phyloP scores from a whole-genome alignment of 139 green algal genomes.

The Chara braunii region DNA sequence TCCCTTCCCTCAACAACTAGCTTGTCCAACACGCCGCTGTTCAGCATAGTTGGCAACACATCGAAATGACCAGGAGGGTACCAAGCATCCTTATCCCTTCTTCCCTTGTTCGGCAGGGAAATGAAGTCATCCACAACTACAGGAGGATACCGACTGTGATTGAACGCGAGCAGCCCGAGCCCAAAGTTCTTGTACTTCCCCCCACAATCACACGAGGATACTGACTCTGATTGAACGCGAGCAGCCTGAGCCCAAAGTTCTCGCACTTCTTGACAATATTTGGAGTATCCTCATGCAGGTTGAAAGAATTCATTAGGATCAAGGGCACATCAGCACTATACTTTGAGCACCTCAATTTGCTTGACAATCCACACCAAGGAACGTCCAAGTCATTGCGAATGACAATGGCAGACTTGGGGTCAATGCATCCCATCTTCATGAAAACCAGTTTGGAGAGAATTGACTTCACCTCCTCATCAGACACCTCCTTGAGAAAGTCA shows the following conservation, averaged over 20 bases:
- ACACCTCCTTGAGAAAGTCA: background rate
- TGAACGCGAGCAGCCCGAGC: too few relatives aligned
- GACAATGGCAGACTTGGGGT: conserved; percentile 29
- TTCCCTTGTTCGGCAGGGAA: conserved; percentile 22
- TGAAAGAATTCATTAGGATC: conserved; percentile 35
- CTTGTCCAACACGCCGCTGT: too few relatives aligned
- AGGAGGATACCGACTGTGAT: too few relatives aligned
- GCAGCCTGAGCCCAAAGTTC: too few relatives aligned
- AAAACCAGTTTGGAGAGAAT: conserved; percentile 21
- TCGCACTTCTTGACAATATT: too few relatives aligned
- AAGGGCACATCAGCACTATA: conserved; percentile 17
- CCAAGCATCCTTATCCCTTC: conserved; percentile 24
- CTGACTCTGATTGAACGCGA: conserved; percentile 18
- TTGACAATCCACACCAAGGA: conserved; percentile 22
- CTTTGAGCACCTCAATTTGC: conserved; percentile 22
- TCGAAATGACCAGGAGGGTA: too few relatives aligned
- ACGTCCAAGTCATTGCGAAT: conserved; percentile 19
- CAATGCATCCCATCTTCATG: conserved; percentile 30
- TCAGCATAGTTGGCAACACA: too few relatives aligned
- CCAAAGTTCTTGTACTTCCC: too few relatives aligned
- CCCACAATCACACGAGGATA: too few relatives aligned
- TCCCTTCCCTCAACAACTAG: conserved; percentile 26
- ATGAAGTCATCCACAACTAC: conserved; percentile 19
- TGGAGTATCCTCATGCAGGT: conserved; percentile 26
- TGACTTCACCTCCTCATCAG: background rate